Percentiles rank a stretch among this genome's conserved stretches.
These are phyloP conservation scores for Pochonia chlamydosporia DNA, from an alignment of 2,329 filamentous ascomycete species.

Conservation along the genomic window DNA sequence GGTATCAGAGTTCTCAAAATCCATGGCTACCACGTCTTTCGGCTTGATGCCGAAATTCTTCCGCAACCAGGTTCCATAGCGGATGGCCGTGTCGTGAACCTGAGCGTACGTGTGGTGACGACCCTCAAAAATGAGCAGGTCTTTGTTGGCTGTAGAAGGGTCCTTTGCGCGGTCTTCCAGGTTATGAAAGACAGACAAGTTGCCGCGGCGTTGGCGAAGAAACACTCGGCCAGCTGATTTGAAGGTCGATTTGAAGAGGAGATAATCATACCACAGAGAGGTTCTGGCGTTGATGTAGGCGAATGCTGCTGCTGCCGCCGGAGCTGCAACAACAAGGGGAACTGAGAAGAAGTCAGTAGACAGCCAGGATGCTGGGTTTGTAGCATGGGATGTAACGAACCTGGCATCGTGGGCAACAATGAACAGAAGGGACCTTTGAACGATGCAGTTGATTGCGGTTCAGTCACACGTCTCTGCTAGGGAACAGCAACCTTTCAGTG, in stretches of 20 bases:
- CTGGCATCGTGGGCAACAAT: not conserved
- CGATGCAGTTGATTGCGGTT: no score
- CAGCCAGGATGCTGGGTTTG: not conserved
- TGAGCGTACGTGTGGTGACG: slow-evolving; percentile 68
- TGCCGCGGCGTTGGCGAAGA: slow-evolving; percentile 49
- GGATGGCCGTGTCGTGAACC: slow-evolving; percentile 63
- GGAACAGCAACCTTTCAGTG: no score
- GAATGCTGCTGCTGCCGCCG: slow-evolving; percentile 59
- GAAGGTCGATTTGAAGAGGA: slow-evolving; percentile 50
- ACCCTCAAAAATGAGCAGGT: slow-evolving; percentile 64
- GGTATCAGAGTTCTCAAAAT: slow-evolving; percentile 75
- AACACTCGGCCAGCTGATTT: slow-evolving; percentile 36
- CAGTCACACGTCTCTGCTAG: no score
- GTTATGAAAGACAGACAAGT: slow-evolving; percentile 66
- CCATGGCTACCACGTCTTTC: slow-evolving; percentile 72
- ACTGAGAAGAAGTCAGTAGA: slow-evolving; percentile 27
- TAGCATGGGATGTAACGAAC: not conserved
- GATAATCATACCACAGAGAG: slow-evolving; percentile 59
- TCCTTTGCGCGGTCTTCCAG: slow-evolving; percentile 61
- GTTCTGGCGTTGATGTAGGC: slow-evolving; percentile 74
- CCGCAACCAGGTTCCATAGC: slow-evolving; percentile 72
- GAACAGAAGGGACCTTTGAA: no score
- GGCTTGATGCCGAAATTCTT: slow-evolving; percentile 56
- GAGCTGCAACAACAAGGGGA: slow-evolving; percentile 47
- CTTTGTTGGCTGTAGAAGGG: slow-evolving; percentile 42